Evolutionary conservation across 2,329 filamentous ascomycete genomes (phyloP), one percentile per base, ranked within the genome.

Genomic region (Neofusicoccum parvum): DNA sequence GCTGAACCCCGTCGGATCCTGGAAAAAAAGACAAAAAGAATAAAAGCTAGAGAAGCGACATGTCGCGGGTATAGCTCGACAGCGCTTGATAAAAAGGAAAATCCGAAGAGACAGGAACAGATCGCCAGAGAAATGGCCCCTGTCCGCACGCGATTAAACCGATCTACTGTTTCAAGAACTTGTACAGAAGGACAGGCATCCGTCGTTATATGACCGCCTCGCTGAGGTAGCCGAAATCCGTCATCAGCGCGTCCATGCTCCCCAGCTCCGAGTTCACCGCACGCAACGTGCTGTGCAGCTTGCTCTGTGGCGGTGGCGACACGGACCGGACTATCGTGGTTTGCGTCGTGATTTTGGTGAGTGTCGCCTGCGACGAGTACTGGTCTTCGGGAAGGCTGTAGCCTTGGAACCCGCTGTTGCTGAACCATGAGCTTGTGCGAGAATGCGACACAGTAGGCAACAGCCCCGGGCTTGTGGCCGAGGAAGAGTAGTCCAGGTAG

Each of bases 311-410:
- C 20, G 54, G 54, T 17, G 53, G 53, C 37, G 54, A 34, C 11
- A 45, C 39, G 3, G 54, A 36, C 39, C 51, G 51, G 43, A 65
- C 62, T 10, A 65, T 56, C 7, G 63, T 60, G 5, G 53, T 36
- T 17, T 58, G 63, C 23, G 51, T 65, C 11, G 63, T 43, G 20
- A 60, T 17, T 46, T 75, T 70, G 1, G 70, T 72, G 11, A 76
- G 68, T 3, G 72, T 76, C 15, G 62, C 62, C 43, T 76, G 74
- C 11, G 72, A 73, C 2, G 53, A 66, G 0, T 66, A 70, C 9
- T 74, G 71, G 17, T 74, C 71, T 11, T 73, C 70, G 1, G 75
- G 73, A 0, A 78, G 69, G 48, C 70, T 75, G 66, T 76, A 77
- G 14, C 70, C 70, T 43, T 77, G 71, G 62, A 78, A 76, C 6